Percentiles rank a stretch among this genome's conserved stretches.
Conservation (phyloP, 148 eudicot genomes). For the Fallopia convolvulus region DNA sequence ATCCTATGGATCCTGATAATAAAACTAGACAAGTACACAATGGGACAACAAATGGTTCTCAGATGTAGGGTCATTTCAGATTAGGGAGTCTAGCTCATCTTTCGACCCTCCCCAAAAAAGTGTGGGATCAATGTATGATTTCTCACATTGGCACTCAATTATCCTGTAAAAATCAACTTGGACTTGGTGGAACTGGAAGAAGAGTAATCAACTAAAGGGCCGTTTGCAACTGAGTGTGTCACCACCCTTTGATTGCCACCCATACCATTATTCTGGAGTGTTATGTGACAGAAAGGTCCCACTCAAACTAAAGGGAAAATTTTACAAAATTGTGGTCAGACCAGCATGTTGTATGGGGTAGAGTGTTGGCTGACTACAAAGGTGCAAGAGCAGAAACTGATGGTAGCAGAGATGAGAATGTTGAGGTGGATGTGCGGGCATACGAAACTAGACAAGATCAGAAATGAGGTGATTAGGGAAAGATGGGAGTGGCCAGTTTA, state of each 20-base stretch:
- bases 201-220: neutral
- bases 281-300: too few relatives aligned
- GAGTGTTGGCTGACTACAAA: too few relatives aligned
- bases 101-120: neutral
- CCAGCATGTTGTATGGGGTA: too few relatives aligned
- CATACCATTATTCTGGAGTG: neutral
- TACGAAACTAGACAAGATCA: too few relatives aligned
- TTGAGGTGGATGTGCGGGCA: too few relatives aligned
- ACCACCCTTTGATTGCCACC: neutral
- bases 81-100: neutral
- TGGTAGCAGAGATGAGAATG: too few relatives aligned
- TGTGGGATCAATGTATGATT: neutral
- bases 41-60: neutral
- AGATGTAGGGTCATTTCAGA: neutral
- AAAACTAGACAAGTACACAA: neutral
- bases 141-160: neutral
- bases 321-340: too few relatives aligned
- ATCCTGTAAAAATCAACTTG: neutral
- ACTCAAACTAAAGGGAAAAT: too few relatives aligned
- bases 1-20: neutral
- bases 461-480: too few relatives aligned
- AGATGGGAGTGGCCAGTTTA: too few relatives aligned
- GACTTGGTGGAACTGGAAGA: neutral
- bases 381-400: too few relatives aligned
- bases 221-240: neutral